Percentiles rank a stretch among this genome's conserved stretches.
These are phyloP conservation scores for Termitomyces sp. DNA, from an alignment of 768 basidiomycete species.

Conservation along the genomic window DNA sequence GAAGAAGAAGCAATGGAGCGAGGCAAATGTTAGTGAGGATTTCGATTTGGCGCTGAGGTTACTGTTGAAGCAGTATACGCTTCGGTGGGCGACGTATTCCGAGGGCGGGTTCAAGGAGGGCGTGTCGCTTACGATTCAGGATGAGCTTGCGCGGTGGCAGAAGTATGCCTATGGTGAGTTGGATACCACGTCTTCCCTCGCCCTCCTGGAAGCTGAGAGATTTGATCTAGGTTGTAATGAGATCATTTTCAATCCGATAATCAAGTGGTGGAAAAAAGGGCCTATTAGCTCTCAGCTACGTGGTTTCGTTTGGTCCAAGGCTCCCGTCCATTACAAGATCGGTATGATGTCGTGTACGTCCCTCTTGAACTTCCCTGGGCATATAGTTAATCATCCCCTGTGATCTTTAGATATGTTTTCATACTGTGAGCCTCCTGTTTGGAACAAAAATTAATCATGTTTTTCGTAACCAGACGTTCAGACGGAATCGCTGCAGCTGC, in stretches of 20 bases:
- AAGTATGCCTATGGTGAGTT: conserved; percentile 56
- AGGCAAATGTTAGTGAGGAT: conserved; percentile 77
- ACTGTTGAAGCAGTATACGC: conserved; percentile 64
- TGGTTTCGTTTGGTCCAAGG: conserved; percentile 68
- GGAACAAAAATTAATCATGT: neutral
- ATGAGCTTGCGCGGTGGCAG: conserved; percentile 90
- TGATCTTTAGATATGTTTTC: conserved; percentile 38
- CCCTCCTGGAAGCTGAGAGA: neutral
- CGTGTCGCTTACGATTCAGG: conserved; percentile 79
- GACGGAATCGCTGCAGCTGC: conserved; percentile 67
- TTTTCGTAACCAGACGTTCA: conserved; percentile 14
- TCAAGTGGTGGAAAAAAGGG: conserved; percentile 70
- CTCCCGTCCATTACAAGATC: conserved; percentile 79
- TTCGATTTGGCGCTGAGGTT: conserved; percentile 73
- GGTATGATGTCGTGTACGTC: conserved; percentile 67
- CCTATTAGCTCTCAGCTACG: conserved; percentile 76
- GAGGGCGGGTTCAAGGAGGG: conserved; percentile 87
- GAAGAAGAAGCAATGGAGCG: conserved; percentile 65
- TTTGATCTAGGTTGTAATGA: conserved; percentile 50
- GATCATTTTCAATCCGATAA: conserved; percentile 81
- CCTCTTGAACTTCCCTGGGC: neutral
- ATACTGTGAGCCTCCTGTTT: conserved; percentile 29
- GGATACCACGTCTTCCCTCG: neutral
- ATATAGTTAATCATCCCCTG: neutral
- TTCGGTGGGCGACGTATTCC: conserved; percentile 82